phyloP scores from a whole-genome alignment of 495 filamentous ascomycete species.

The Echria macrotheca region DNA sequence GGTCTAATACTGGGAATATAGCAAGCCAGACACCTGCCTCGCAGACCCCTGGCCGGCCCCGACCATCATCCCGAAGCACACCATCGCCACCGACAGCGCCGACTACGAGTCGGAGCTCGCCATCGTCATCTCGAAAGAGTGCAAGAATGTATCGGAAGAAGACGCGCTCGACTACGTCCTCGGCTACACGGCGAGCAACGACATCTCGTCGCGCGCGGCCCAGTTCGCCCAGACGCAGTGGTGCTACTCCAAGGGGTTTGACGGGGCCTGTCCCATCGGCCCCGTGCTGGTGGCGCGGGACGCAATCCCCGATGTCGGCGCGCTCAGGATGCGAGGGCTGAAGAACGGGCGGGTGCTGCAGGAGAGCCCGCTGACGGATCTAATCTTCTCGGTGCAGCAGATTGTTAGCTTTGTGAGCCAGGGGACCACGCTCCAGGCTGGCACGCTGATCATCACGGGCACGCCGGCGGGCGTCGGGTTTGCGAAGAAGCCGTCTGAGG shows the following conservation, averaged over 20 bases:
- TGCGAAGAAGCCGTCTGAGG: slow-evolving; percentile 35
- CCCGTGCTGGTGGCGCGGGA: slow-evolving; percentile 51
- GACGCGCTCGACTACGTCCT: slow-evolving; percentile 43
- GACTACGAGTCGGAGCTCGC: slow-evolving; percentile 45
- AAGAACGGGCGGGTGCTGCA: slow-evolving; percentile 47
- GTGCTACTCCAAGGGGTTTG: slow-evolving; percentile 46
- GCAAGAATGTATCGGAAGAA: slow-evolving; percentile 41
- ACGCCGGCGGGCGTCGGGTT: slow-evolving; percentile 45
- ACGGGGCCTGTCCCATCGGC: slow-evolving; percentile 44
- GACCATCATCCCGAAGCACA: slow-evolving; percentile 42
- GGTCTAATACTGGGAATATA: no score
- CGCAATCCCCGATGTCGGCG: slow-evolving; percentile 40
- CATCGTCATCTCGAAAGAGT: slow-evolving; percentile 42
- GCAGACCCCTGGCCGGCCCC: slow-evolving; percentile 41
- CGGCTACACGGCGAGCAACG: slow-evolving; percentile 44
- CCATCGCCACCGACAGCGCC: slow-evolving; percentile 33
- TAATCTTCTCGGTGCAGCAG: slow-evolving; percentile 42
- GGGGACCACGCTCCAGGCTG: slow-evolving; percentile 42
- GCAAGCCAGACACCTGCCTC: slow-evolving; percentile 39
- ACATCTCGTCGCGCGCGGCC: slow-evolving; percentile 36
- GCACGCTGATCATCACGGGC: slow-evolving; percentile 44
- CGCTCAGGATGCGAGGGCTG: slow-evolving; percentile 34
- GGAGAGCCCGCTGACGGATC: slow-evolving; percentile 45
- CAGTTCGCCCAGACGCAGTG: slow-evolving; percentile 45
- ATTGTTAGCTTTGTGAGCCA: slow-evolving; percentile 45